These are phyloP conservation scores for Aristolochia contorta DNA, from an alignment of 164 flowering plant species.

Conservation along the genomic window DNA sequence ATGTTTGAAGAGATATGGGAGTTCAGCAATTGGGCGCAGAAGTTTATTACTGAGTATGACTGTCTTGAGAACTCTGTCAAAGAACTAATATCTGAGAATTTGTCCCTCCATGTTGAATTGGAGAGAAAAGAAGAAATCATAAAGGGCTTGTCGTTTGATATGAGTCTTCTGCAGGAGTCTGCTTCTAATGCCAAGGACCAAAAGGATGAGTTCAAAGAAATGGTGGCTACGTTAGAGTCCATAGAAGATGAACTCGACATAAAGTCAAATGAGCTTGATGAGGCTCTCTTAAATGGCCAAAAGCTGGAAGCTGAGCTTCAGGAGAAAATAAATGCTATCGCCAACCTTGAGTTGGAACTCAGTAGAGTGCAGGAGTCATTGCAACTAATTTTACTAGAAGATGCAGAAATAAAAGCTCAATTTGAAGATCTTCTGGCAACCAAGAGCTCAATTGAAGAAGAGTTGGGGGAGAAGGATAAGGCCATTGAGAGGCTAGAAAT, in stretches of 20 bases:
- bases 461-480: constrained; percentile 34
- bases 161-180: constrained; percentile 79
- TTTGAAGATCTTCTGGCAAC: constrained; percentile 28
- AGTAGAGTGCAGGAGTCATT: constrained; percentile 25
- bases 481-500: constrained; percentile 41
- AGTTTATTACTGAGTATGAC: constrained; percentile 36
- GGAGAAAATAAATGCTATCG: constrained; percentile 37
- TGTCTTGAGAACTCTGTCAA: constrained; percentile 31
- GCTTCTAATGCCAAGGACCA: constrained; percentile 57
- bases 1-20: constrained; percentile 30
- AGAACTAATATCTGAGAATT: constrained; percentile 40
- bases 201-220: constrained; percentile 56
- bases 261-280: constrained; percentile 45
- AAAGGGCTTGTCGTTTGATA: constrained; percentile 67
- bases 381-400: constrained; percentile 30
- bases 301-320: constrained; percentile 45
- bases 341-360: constrained; percentile 40
- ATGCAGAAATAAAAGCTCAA: constrained; percentile 30
- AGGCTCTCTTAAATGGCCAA: constrained; percentile 28
- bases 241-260: constrained; percentile 43
- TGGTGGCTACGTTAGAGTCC: constrained; percentile 37
- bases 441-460: constrained; percentile 44
- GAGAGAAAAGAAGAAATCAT: constrained; percentile 64
- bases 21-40: constrained; percentile 20
- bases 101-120: constrained; percentile 47